Evolutionary conservation across 2,329 filamentous ascomycete genomes (phyloP).

Genomic region (Paecilomyces niveus): DNA sequence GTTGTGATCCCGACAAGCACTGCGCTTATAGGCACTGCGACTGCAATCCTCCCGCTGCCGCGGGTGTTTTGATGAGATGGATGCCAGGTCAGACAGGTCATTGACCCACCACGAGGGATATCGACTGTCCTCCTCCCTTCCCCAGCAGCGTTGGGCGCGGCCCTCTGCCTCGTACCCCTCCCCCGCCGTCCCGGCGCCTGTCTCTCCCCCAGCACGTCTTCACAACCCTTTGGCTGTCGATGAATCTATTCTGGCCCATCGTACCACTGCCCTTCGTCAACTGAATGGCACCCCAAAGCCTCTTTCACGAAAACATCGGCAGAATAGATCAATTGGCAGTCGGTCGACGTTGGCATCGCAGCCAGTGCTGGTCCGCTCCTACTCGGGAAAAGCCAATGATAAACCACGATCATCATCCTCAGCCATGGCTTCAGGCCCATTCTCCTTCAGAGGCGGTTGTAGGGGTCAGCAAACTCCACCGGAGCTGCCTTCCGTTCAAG

Average conservation of each 20-base stretch:
- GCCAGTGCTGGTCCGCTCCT: conserved; percentile 38
- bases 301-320: conserved; percentile 18
- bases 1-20: conserved; percentile 1
- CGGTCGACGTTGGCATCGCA: conserved; percentile 28
- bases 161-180: conserved; percentile 18
- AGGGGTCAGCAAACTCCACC: conserved; percentile 16
- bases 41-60: not conserved
- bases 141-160: conserved; percentile 25
- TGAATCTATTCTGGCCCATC: conserved; percentile 23
- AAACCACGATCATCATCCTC: conserved; percentile 15
- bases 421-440: conserved; percentile 26
- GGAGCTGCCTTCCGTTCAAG: conserved; percentile 41
- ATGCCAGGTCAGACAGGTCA: conserved; percentile 22
- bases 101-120: conserved; percentile 19
- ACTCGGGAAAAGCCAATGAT: conserved; percentile 30
- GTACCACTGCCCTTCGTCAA: conserved; percentile 26
- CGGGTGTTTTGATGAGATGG: conserved; percentile 20
- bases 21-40: conserved; percentile 1
- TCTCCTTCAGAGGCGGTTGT: conserved; percentile 20
- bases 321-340: conserved; percentile 13
- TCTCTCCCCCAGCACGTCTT: conserved; percentile 16
- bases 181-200: conserved; percentile 12
- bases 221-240: conserved; percentile 19
- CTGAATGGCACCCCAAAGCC: conserved; percentile 20
- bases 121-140: conserved; percentile 22